Evolutionary conservation across 495 filamentous ascomycete species (phyloP).

Genomic region (Bryoglossum gracile): DNA sequence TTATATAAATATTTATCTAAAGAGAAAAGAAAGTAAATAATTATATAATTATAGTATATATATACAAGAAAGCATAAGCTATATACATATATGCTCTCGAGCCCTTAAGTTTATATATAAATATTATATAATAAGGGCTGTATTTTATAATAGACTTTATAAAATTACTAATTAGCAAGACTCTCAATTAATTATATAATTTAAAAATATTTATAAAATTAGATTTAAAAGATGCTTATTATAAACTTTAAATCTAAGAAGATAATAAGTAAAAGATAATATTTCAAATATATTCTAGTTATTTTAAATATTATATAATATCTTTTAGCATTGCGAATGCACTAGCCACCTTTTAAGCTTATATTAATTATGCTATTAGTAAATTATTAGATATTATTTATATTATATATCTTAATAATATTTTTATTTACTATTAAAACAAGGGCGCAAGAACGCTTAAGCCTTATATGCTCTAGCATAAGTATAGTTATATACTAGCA

Average conservation of each 20-base stretch:
- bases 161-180: conserved; percentile 39
- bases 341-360: conserved; percentile 25
- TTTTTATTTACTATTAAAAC: too few species aligned
- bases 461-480: too few species aligned
- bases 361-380: conserved; percentile 25
- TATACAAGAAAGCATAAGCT: too few species aligned
- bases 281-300: conserved; percentile 25
- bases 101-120: too few species aligned
- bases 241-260: conserved; percentile 29
- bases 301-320: conserved; percentile 29
- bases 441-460: too few species aligned
- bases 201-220: conserved; percentile 38
- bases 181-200: conserved; percentile 24
- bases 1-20: too few species aligned
- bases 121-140: too few species aligned
- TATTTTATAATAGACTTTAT: too few species aligned
- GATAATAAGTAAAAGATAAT: conserved; percentile 31
- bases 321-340: conserved; percentile 28
- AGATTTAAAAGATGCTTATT: conserved; percentile 35
- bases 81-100: too few species aligned
- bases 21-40: too few species aligned
- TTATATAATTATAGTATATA: too few species aligned
- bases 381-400: conserved; percentile 18
- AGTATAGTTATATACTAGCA: too few species aligned
- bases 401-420: conserved; percentile 30